Base-by-base conservation (phyloP, 106 monocot species). In the Platanthera zijinensis region DNA sequence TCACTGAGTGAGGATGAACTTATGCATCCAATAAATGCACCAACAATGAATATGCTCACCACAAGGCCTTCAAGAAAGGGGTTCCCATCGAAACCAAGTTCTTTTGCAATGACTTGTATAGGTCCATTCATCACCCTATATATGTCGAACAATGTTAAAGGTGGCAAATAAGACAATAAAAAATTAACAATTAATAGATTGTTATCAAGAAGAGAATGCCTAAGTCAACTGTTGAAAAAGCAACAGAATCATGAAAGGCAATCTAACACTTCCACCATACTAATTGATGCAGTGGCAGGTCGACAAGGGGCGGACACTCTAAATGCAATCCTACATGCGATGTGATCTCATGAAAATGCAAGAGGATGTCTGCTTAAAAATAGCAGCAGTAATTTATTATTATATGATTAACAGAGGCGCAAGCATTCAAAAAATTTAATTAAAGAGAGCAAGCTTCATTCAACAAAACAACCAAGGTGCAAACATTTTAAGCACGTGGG, bases 71-170 rank as follows among this genome's bases (percentile, higher is more conserved):
- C 84, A 72, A 95, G 91, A 84, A 95, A 86, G 32, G 95, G 76
- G 75, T 89, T 86, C 49, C 89, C 89, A 19, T 87, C 86, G 84
- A 95, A 95, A 76, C 89, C 89, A 84, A 95, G 89, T 75, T 91
- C 92, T 52, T 66, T 74, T 48, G 92, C 89, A 71, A 95, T 87
- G 76, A 85, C 85, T 80, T 87, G 84, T 80, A 95, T 95, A 12
- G 95, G 95, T 25, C 95, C 95, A 87, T 95, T 95, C 95, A 95
- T 95, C 73, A 95, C 92, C 80, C 95, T 95, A 81, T 47, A 83
- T 7, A 51, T 30, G 67, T 53, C 75, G 10, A 59, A 17, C 32
- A 71, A 50, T 12, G 22, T 12, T 67, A 67, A 67, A 67, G 32
- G 2, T 10, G 53, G 14, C 14, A 10, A 53, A 53, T 10, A 67